phyloP scores from a whole-genome alignment of 108 stramenopile species.

The Conticribra guillardii region DNA sequence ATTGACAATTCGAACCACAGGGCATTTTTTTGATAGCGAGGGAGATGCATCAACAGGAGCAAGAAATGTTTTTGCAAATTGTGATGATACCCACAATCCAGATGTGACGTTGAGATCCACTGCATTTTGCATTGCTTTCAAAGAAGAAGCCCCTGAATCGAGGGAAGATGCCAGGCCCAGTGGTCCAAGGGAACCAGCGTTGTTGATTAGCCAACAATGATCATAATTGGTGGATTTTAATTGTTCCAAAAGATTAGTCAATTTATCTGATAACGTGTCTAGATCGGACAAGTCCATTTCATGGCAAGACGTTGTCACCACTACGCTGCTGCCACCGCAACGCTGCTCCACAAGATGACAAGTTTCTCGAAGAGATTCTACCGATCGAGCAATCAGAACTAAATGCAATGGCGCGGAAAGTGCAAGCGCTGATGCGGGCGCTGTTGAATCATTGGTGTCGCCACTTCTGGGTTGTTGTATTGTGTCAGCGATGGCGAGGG shows the following conservation, averaged over 20 bases:
- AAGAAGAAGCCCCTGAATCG: constrained; percentile 1
- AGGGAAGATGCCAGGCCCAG: constrained; percentile 51
- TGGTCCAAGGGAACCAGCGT: constrained; percentile 72
- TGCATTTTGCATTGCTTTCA: constrained; percentile 50
- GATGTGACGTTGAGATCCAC: constrained; percentile 81
- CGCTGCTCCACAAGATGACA: constrained; percentile 40
- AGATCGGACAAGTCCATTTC: constrained; percentile 68
- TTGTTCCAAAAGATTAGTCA: constrained; percentile 44
- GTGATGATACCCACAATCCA: constrained; percentile 59
- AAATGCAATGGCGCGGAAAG: constrained; percentile 27
- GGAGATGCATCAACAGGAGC: constrained; percentile 2
- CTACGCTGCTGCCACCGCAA: background rate
- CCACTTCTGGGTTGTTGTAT: background rate
- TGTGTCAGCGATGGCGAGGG: constrained; percentile 48
- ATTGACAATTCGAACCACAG: constrained; percentile 57
- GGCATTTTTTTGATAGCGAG: background rate
- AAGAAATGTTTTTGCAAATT: constrained; percentile 43
- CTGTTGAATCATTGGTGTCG: background rate
- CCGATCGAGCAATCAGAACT: constrained; percentile 65
- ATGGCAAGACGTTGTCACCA: constrained; percentile 41
- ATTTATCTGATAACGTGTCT: constrained; percentile 50
- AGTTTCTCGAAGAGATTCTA: constrained; percentile 53
- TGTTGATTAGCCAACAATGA: constrained; percentile 71
- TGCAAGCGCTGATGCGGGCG: background rate
- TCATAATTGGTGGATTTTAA: constrained; percentile 22